phyloP scores from a whole-genome alignment of 2,329 filamentous ascomycete genomes.

The Arthrinium phaeospermum region DNA sequence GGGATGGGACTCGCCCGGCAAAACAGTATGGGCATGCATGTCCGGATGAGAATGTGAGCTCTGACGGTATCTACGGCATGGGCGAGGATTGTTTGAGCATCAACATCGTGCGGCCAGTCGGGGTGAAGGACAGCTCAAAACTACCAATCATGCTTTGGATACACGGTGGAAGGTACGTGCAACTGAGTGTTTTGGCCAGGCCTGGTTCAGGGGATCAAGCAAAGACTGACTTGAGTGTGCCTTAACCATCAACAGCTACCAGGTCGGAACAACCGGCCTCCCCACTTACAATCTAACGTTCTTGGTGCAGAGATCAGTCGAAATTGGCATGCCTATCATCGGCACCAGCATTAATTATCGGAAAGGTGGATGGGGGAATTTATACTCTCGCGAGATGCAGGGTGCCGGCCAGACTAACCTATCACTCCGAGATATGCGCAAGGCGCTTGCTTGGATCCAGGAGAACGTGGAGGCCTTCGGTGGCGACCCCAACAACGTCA shows the following conservation, averaged over 20 bases:
- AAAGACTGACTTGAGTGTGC: background rate
- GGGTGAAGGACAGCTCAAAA: conserved; percentile 44
- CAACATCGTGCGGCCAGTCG: conserved; percentile 62
- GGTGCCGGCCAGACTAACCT: conserved; percentile 53
- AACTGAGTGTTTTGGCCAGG: background rate
- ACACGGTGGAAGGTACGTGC: conserved; percentile 46
- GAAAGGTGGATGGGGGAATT: conserved; percentile 58
- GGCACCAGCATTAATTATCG: conserved; percentile 58
- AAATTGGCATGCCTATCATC: conserved; percentile 54
- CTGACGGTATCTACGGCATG: conserved; percentile 25
- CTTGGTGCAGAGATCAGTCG: conserved; percentile 43
- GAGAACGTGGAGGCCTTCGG: conserved; percentile 57
- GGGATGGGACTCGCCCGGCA: conserved; percentile 46
- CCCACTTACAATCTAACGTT: conserved; percentile 60
- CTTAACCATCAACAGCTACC: conserved; percentile 33
- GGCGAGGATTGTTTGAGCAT: conserved; percentile 66
- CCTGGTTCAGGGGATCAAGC: background rate
- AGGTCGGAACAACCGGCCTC: conserved; percentile 39
- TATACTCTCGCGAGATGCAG: conserved; percentile 52
- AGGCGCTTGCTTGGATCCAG: conserved; percentile 57
- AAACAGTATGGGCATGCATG: conserved; percentile 49
- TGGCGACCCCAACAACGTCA: conserved; percentile 52
- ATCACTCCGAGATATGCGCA: conserved; percentile 55
- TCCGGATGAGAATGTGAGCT: conserved; percentile 49
- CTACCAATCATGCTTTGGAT: conserved; percentile 67